These are phyloP conservation scores for Smittium culicis DNA, from an alignment of 371 early-diverging fungal genomes.

Conservation along the genomic window DNA sequence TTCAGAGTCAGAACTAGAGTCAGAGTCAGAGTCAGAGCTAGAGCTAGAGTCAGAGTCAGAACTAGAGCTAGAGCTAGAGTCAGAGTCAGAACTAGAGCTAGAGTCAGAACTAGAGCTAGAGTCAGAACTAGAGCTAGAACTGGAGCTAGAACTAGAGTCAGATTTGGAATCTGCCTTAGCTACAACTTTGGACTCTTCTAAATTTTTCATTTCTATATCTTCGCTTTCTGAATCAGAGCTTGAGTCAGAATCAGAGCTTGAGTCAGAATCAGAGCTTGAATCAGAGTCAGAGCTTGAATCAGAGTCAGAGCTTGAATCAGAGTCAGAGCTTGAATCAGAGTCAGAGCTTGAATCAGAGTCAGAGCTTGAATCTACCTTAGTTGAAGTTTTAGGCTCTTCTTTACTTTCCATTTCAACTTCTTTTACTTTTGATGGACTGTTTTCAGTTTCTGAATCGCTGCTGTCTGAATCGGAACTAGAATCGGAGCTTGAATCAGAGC, in stretches of 20 bases:
- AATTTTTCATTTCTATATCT: constrained; percentile 7
- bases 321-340: constrained; percentile 21
- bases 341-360: constrained; percentile 21
- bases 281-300: background rate
- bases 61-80: background rate
- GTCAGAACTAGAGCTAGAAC: constrained; percentile 22
- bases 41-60: background rate
- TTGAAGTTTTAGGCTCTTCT: constrained; percentile 14
- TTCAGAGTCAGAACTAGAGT: background rate
- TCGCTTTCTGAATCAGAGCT: constrained; percentile 13
- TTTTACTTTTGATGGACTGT: constrained; percentile 16
- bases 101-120: constrained; percentile 8
- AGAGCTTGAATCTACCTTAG: constrained; percentile 14
- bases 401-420: constrained; percentile 8
- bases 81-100: background rate
- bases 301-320: constrained; percentile 10
- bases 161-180: constrained; percentile 15
- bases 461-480: background rate
- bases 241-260: background rate
- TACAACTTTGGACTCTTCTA: constrained; percentile 15
- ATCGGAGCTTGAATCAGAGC: constrained; percentile 4
- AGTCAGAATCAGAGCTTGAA: background rate
- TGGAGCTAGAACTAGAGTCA: constrained; percentile 20
- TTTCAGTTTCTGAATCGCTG: constrained; percentile 9
- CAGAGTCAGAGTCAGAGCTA: background rate